Percentiles rank a stretch among this genome's conserved stretches.
Evolutionary conservation across 1,139 yeast genomes (phyloP).

Genomic region (Geotrichum aggregatum): DNA sequence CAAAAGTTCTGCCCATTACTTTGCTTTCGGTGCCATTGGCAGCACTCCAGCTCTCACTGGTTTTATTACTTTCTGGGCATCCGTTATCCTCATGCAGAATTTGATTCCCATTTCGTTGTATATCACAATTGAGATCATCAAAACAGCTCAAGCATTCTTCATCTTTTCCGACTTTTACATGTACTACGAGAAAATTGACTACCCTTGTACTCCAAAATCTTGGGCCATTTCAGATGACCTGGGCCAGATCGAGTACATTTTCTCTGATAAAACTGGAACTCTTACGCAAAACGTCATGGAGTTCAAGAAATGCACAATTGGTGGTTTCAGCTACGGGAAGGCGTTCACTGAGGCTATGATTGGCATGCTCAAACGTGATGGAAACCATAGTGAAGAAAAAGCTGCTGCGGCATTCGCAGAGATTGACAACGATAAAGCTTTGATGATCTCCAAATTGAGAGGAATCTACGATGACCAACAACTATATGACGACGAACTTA

Average conservation of each 20-base stretch:
- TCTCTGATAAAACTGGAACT: constrained; percentile 96
- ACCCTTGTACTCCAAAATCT: constrained; percentile 92
- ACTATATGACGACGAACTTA: constrained; percentile 59
- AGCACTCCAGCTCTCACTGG: constrained; percentile 74
- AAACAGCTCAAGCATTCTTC: constrained; percentile 89
- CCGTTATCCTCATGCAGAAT: constrained; percentile 82
- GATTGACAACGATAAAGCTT: constrained; percentile 58
- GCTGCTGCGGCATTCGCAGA: constrained; percentile 56
- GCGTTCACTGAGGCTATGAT: constrained; percentile 96
- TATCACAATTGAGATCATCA: constrained; percentile 90
- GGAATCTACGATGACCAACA: constrained; percentile 52
- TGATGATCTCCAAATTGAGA: constrained; percentile 58
- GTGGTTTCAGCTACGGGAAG: constrained; percentile 83
- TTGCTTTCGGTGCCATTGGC: constrained; percentile 66
- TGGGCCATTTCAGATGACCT: constrained; percentile 97
- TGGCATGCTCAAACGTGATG: constrained; percentile 84
- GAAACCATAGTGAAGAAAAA: constrained; percentile 71
- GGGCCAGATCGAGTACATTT: constrained; percentile 93
- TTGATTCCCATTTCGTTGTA: constrained; percentile 93
- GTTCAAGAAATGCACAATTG: constrained; percentile 85
- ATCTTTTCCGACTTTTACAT: constrained; percentile 82
- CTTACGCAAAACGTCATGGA: constrained; percentile 96
- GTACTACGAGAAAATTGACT: constrained; percentile 81
- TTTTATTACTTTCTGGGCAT: constrained; percentile 79
- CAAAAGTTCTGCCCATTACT: constrained; percentile 58